A percentile compares a stretch with the other conserved stretches of the same genome.
phyloP scores from a whole-genome alignment of 768 basidiomycete genomes.

The Rhodosporidiobolus odoratus region DNA sequence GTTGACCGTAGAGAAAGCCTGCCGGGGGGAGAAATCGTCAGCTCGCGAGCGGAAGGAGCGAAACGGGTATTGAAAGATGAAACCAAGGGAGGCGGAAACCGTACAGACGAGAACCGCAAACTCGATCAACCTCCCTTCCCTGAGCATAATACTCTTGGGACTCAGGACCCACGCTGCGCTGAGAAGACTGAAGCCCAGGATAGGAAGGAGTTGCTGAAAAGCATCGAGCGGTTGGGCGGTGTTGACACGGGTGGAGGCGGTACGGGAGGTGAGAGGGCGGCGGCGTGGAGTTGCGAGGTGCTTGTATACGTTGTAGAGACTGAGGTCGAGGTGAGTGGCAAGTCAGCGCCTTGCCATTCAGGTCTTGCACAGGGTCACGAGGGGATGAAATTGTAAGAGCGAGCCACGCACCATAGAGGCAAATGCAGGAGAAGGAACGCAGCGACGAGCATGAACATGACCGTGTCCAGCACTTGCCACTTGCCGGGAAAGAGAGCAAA shows the following conservation, averaged over 20 bases:
- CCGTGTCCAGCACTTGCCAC: constrained; percentile 7
- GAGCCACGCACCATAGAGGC: constrained; percentile 17
- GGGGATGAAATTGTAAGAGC: too few species aligned
- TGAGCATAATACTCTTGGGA: constrained; percentile 13
- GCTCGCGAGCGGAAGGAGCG: not conserved
- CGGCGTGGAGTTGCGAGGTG: not conserved
- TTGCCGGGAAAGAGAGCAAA: constrained; percentile 10
- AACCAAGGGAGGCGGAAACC: not conserved
- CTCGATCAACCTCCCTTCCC: constrained; percentile 25
- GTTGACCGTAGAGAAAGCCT: constrained; percentile 34
- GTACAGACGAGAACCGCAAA: constrained; percentile 26
- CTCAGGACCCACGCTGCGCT: constrained; percentile 19
- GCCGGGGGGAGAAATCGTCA: not conserved
- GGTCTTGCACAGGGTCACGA: too few species aligned
- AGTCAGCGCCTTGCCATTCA: not conserved
- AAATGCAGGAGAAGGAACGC: constrained; percentile 22
- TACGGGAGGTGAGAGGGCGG: constrained; percentile 13
- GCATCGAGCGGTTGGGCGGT: constrained; percentile 7
- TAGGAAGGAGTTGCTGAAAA: constrained; percentile 26
- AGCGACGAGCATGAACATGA: constrained; percentile 20
- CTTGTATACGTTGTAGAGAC: constrained; percentile 25
- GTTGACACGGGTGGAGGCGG: constrained; percentile 1
- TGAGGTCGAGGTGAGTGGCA: not conserved
- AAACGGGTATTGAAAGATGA: not conserved
- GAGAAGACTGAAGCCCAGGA: constrained; percentile 13